phyloP scores from a whole-genome alignment of 108 stramenopile species.

The Stephanodiscus triporus region DNA sequence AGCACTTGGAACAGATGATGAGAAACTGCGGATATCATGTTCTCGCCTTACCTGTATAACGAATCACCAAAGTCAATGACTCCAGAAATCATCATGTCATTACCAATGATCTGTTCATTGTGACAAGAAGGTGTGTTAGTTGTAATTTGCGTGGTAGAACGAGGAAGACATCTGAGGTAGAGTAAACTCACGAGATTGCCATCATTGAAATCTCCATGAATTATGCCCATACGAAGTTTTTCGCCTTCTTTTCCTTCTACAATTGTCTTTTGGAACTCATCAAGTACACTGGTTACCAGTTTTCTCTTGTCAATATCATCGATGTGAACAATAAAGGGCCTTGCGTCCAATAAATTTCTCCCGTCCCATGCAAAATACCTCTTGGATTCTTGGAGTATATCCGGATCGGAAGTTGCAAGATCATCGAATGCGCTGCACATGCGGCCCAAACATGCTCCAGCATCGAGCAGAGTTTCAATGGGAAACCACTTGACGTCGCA shows the following conservation, averaged over 20 bases:
- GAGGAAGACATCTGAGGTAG: neutral
- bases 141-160: neutral
- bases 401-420: conserved; percentile 35
- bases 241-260: conserved; percentile 57
- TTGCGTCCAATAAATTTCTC: conserved; percentile 66
- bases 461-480: conserved; percentile 68
- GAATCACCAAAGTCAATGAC: conserved; percentile 93
- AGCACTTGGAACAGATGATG: conserved; percentile 29
- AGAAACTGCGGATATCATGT: neutral
- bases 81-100: conserved; percentile 58
- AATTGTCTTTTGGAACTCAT: conserved; percentile 63
- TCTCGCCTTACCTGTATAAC: conserved; percentile 71
- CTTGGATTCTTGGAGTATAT: conserved; percentile 47
- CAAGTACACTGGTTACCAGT: conserved; percentile 68
- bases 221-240: conserved; percentile 54
- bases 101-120: conserved; percentile 9
- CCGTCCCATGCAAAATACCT: conserved; percentile 87
- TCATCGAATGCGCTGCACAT: conserved; percentile 62
- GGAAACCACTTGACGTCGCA: conserved; percentile 58
- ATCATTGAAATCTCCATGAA: conserved; percentile 88
- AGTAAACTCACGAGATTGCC: conserved; percentile 71
- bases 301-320: conserved; percentile 52
- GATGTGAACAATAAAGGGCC: conserved; percentile 64
- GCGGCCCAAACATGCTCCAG: conserved; percentile 76
- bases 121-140: neutral